Percentiles rank a stretch among this genome's conserved stretches.
These are phyloP conservation scores for Aspergillus proliferans DNA, from an alignment of 2,329 filamentous ascomycete genomes.

Conservation along the genomic window DNA sequence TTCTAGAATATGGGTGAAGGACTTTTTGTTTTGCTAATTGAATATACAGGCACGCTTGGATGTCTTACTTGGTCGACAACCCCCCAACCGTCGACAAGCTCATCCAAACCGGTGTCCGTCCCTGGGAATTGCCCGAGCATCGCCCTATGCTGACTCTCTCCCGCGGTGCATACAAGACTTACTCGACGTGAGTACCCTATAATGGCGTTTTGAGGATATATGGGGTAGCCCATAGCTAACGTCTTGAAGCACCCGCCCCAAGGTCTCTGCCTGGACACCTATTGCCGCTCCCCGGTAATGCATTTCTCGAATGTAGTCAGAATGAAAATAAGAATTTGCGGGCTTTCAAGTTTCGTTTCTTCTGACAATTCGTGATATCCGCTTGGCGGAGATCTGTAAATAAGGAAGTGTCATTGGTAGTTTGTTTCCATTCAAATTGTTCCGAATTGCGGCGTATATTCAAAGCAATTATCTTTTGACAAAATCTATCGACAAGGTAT, in stretches of 20 bases:
- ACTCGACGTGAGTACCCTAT: conserved; percentile 71
- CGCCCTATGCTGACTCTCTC: conserved; percentile 69
- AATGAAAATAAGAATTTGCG: conserved; percentile 1
- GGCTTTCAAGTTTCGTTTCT: conserved; percentile 8
- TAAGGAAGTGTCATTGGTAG: conserved; percentile 28
- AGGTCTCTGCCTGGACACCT: conserved; percentile 30
- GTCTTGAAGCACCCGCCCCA: conserved; percentile 23
- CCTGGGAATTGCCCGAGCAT: conserved; percentile 71
- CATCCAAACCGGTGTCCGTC: conserved; percentile 58
- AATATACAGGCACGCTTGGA: conserved; percentile 74
- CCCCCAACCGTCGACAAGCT: conserved; percentile 72
- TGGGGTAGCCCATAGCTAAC: conserved; percentile 3
- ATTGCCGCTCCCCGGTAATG: conserved; percentile 31
- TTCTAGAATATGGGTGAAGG: too few species aligned
- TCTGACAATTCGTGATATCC: conserved; percentile 5
- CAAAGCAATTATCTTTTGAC: conserved; percentile 6
- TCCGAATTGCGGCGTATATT: conserved; percentile 5
- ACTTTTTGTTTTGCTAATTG: conserved; percentile 5
- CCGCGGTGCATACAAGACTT: conserved; percentile 80
- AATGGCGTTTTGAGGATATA: background rate
- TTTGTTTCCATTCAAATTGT: conserved; percentile 15
- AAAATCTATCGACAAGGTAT: conserved; percentile 22
- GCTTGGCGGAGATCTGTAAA: conserved; percentile 24
- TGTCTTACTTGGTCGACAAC: conserved; percentile 86
- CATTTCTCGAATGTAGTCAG: conserved; percentile 4